Evolutionary conservation across 768 basidiomycete species (phyloP), one percentile per base, ranked within the genome.

Genomic region (Leccinum incarnatum): DNA sequence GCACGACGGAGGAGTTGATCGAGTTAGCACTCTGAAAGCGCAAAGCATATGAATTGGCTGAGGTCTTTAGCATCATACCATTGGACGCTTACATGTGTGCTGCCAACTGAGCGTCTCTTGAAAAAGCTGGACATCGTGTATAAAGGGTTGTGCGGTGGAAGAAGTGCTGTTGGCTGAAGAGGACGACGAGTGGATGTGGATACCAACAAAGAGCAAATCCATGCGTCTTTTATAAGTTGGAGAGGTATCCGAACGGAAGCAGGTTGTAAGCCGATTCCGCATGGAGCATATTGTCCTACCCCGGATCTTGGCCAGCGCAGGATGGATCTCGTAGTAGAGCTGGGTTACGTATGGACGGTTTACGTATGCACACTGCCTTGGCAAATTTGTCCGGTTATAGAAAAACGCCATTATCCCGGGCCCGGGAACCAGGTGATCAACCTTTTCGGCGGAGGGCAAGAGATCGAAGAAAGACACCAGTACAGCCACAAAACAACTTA

Each of bases 81-180:
- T 56, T 15, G 47, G 19, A 29, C 2, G 52, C 61, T 45, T 51
- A 70, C 67, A 64, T 61, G 70, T 6, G 48, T 55, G 57, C 64
- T 71, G 9, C 32, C 25, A 9, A 61, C 14, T 40, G 68, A 71
- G 42, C 56, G 57, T 54, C 69, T 71, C 59, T 61, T 71, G 52
- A 71, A 52, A 15, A 69, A 51, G 21, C 69, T 56, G 3, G 53
- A 61, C 64, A 69, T 70, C 21, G 56, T 51, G 56, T 21, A 17
- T 6, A 23, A 23, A 30, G 32, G 17, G 50, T 54, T 51, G 47
- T 14, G 42, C 1, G 14, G 21, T 10, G 36, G 34, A 54, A 29
- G 21, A 34, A 32, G 23, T 12, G 34, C 19, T 59, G 19, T 58
- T 51, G n/a, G 21, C 32, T 54, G 54, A 27, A 29, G 23, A 21